Evolutionary conservation across 2,329 filamentous ascomycete genomes (phyloP), one percentile per base, ranked within the genome.

Genomic region (Aspergillus melleus): DNA sequence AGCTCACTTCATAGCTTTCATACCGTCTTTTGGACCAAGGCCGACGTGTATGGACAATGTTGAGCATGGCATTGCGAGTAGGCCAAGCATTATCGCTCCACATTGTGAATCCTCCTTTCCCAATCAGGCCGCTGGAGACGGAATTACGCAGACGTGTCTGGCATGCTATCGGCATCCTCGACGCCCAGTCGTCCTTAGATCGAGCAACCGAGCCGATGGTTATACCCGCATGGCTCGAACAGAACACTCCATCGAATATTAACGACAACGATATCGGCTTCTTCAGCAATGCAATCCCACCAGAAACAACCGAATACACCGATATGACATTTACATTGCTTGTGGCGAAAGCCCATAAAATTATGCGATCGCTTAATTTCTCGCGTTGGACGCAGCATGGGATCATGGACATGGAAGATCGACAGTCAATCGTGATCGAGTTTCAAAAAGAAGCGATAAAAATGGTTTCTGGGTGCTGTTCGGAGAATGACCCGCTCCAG

Each of bases 121-220:
- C 62, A 0, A 62, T 74, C 3, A 60, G 51, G 1, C 67, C 70
- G 0, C 72, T 74, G 16, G 73, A 74, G 22, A 63, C 63, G 24
- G 66, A 75, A 44, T 66, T 75, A 56, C 72, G 72, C 24, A 61
- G 65, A 12, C 71, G 71, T 22, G 54, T 70, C 19, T 74, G 72
- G 71, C 64, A 67, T 42, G 61, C 57, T 2, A 74, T 74, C 26
- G 69, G 69, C 2, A 47, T 72, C 36, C 66, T 74, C 4, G 72
- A 74, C 50, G 30, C 73, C 2, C 61, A 71, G 54, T 68, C 70
- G 5, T 68, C 70, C 0, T 61, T 72, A 5, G 71, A 74, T 52
- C 61, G 71, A 16, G 72, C 70, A 32, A 70, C 71, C 9, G 73
- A 73, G 46, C 71, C 70, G n/a, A 74, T 74, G 69, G 71, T 75